A percentile compares a stretch with the other conserved stretches of the same genome.
phyloP scores from a whole-genome alignment of 495 filamentous ascomycete species.

The Aspergillus sparsus region DNA sequence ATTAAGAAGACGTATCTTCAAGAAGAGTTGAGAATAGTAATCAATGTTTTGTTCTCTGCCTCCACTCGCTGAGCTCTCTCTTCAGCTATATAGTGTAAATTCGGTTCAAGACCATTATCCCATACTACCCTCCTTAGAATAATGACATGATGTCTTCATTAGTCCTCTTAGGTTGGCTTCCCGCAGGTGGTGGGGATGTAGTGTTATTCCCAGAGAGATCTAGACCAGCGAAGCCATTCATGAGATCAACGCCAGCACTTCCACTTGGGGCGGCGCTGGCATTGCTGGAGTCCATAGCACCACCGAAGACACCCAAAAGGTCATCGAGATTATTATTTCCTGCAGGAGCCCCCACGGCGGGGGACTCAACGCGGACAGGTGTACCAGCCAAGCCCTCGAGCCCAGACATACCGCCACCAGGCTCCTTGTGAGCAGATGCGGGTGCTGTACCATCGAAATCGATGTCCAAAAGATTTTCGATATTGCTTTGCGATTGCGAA shows the following conservation, averaged over 20 bases:
- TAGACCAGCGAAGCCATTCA: conserved; percentile 83
- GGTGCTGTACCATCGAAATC: conserved; percentile 96
- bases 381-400: conserved; percentile 76
- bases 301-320: conserved; percentile 78
- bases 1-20: conserved; percentile 16
- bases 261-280: conserved; percentile 28
- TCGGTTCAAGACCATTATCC: neutral
- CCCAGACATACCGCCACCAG: conserved; percentile 61
- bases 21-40: neutral
- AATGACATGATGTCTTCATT: conserved; percentile 90
- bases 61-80: conserved; percentile 1
- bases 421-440: conserved; percentile 76
- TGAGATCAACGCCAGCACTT: conserved; percentile 57
- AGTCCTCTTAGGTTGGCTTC: conserved; percentile 56
- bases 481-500: conserved; percentile 66
- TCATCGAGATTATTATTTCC: conserved; percentile 76
- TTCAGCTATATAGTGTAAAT: conserved; percentile 11
- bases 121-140: conserved; percentile 55
- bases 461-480: conserved; percentile 95
- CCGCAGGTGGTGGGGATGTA: conserved; percentile 27
- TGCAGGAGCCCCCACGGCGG: conserved; percentile 49
- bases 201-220: conserved; percentile 60
- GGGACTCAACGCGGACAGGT: conserved; percentile 75
- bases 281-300: conserved; percentile 35
- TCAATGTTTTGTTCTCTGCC: conserved; percentile 1